Percentiles rank a stretch among this genome's conserved stretches.
Evolutionary conservation across 2,329 filamentous ascomycete species (phyloP).

Genomic region (Gaeumannomyces tritici): DNA sequence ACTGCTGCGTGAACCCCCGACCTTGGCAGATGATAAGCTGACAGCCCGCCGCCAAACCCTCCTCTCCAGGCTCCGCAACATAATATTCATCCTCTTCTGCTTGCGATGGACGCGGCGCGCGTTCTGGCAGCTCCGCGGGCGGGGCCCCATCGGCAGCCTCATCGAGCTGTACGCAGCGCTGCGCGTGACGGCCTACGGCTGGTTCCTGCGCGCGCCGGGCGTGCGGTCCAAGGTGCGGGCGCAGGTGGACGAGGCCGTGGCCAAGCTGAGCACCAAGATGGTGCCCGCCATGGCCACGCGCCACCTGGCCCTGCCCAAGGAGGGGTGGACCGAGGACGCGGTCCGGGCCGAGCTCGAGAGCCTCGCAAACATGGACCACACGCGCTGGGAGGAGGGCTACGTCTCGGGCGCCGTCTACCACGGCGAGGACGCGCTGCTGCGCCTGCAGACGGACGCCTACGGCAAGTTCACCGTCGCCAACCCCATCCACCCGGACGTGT

Average conservation of each 20-base stretch:
- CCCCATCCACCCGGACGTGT: constrained; percentile 95
- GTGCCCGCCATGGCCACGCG: constrained; percentile 64
- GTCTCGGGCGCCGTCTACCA: constrained; percentile 96
- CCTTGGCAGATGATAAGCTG: too few species aligned
- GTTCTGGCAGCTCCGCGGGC: constrained; percentile 79
- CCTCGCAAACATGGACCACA: constrained; percentile 82
- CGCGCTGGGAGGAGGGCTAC: constrained; percentile 89
- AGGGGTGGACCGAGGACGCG: constrained; percentile 73
- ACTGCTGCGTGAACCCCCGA: too few species aligned
- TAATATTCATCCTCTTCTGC: constrained; percentile 83
- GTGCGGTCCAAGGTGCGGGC: constrained; percentile 79
- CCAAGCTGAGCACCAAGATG: constrained; percentile 76
- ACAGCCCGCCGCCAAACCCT: not conserved
- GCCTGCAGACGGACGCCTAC: constrained; percentile 87
- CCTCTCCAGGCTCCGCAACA: constrained; percentile 60
- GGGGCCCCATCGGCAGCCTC: constrained; percentile 73
- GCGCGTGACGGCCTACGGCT: constrained; percentile 68
- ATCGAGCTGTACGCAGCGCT: constrained; percentile 63
- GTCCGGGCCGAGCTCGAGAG: constrained; percentile 71
- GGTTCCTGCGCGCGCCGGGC: constrained; percentile 78
- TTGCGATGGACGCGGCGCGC: constrained; percentile 72
- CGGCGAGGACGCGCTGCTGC: constrained; percentile 71
- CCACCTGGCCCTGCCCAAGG: constrained; percentile 68
- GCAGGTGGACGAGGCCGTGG: constrained; percentile 70
- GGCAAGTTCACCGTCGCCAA: constrained; percentile 91